Conservation (phyloP, 192 early-diverging fungal species). For the Coemansia sp. region DNA sequence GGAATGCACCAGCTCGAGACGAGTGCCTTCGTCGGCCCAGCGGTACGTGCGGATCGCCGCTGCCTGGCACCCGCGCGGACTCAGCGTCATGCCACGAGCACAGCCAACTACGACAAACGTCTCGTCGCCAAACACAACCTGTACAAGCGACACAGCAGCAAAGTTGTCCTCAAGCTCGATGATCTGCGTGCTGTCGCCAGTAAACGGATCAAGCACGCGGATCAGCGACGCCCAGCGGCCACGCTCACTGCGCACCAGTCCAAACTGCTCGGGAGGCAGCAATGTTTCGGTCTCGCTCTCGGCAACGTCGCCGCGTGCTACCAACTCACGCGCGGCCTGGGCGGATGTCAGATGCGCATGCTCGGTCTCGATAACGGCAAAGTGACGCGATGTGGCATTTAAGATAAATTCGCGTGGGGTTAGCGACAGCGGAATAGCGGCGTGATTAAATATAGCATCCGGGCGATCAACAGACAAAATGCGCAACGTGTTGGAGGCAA, state of each 20-base stretch:
- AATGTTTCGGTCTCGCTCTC: conserved; percentile 6
- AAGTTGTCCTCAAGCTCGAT: conserved; percentile 83
- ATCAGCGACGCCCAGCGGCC: conserved; percentile 87
- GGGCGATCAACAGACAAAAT: conserved; percentile 86
- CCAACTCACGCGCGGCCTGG: not conserved
- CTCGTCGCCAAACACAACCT: conserved; percentile 66
- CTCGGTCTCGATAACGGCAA: conserved; percentile 89
- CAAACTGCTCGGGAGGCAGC: conserved; percentile 77
- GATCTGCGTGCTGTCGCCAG: conserved; percentile 64
- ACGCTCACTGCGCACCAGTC: conserved; percentile 62
- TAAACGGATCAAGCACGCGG: conserved; percentile 76
- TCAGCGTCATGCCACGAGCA: conserved; percentile 64
- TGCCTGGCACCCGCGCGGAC: conserved; percentile 66
- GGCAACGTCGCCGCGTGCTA: not conserved
- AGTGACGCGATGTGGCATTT: conserved; percentile 72
- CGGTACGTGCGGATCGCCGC: conserved; percentile 77
- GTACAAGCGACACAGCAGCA: conserved; percentile 76
- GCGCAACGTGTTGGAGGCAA: conserved; percentile 81
- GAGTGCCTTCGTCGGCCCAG: conserved; percentile 62
- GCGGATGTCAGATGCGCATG: conserved; percentile 42
- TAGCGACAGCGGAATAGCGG: conserved; percentile 75
- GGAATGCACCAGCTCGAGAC: conserved; percentile 74
- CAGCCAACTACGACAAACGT: conserved; percentile 83
- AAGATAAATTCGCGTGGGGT: conserved; percentile 85
- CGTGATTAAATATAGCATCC: conserved; percentile 81